phyloP scores from a whole-genome alignment of 148 eudicot species.

The Bassia scoparia region DNA sequence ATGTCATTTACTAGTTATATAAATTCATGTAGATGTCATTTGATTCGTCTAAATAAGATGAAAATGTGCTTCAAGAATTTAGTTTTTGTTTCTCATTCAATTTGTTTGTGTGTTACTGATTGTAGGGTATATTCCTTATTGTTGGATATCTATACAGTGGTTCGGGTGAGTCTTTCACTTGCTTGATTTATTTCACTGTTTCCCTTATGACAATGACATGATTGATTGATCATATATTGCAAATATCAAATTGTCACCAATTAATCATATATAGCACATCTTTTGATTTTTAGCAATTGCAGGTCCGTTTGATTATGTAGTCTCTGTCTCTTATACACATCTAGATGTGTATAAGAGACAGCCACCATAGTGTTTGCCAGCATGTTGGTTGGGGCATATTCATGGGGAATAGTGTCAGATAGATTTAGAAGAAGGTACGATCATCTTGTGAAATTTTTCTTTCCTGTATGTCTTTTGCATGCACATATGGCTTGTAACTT shows the following conservation, averaged over 20 bases:
- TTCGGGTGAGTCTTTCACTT: conserved; percentile 54
- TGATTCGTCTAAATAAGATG: background rate
- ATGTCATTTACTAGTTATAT: background rate
- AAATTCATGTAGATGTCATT: background rate
- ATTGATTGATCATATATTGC: background rate
- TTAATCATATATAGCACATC: too few relatives aligned
- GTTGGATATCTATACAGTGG: conserved; percentile 78
- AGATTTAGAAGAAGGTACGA: conserved; percentile 31
- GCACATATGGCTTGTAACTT: background rate
- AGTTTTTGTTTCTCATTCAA: background rate
- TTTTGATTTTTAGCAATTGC: too few relatives aligned
- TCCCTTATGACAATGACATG: background rate
- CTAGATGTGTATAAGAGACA: too few relatives aligned
- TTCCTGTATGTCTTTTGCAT: background rate
- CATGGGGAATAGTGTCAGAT: conserved; percentile 35
- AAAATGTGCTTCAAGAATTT: background rate
- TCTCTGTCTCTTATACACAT: too few relatives aligned
- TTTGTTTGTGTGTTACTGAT: conserved; percentile 8
- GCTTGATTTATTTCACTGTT: background rate
- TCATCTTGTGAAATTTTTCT: too few relatives aligned
- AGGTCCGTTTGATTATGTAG: too few relatives aligned
- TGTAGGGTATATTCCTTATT: conserved; percentile 79
- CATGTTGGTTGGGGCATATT: conserved; percentile 33
- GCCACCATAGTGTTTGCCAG: conserved; percentile 33
- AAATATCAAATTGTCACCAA: background rate